Conservation (phyloP, 768 basidiomycete species). For the Glaciozyma antarctica region DNA sequence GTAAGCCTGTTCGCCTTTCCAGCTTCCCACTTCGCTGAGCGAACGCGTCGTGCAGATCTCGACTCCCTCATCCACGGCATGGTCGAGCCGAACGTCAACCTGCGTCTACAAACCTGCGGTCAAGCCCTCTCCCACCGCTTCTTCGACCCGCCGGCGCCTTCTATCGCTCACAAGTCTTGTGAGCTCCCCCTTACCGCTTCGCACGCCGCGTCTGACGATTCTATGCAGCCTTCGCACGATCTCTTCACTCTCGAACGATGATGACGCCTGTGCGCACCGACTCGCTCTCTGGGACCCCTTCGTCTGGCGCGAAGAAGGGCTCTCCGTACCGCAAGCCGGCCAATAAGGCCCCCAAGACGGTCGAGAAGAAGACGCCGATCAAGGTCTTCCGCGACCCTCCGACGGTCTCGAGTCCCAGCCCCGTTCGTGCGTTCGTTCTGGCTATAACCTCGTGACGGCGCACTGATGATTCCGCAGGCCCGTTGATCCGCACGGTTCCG, state of each 20-base stretch:
- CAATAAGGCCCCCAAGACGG: neutral
- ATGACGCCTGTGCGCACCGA: neutral
- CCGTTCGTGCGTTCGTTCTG: neutral
- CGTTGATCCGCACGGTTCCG: neutral
- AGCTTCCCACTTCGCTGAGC: neutral
- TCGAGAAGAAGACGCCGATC: neutral
- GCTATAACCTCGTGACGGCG: neutral
- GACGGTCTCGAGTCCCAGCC: neutral
- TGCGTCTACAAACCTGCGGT: constrained; percentile 22
- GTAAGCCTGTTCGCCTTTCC: neutral
- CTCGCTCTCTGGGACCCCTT: neutral
- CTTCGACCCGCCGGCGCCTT: constrained; percentile 17
- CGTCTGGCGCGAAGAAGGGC: constrained; percentile 5
- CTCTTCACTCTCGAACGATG: neutral
- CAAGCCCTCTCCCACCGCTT: constrained; percentile 27
- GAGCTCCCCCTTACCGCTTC: neutral
- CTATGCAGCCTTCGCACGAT: neutral
- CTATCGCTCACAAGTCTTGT: neutral
- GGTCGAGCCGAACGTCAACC: constrained; percentile 22
- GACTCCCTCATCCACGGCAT: constrained; percentile 30
- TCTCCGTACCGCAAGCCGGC: neutral
- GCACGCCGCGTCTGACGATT: neutral
- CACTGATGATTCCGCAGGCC: neutral
- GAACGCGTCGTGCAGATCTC: constrained; percentile 4
- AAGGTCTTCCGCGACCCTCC: neutral